These are phyloP conservation scores for Thermothelomyces thermophilus DNA, from an alignment of 2,329 filamentous ascomycete genomes.

Conservation along the genomic window DNA sequence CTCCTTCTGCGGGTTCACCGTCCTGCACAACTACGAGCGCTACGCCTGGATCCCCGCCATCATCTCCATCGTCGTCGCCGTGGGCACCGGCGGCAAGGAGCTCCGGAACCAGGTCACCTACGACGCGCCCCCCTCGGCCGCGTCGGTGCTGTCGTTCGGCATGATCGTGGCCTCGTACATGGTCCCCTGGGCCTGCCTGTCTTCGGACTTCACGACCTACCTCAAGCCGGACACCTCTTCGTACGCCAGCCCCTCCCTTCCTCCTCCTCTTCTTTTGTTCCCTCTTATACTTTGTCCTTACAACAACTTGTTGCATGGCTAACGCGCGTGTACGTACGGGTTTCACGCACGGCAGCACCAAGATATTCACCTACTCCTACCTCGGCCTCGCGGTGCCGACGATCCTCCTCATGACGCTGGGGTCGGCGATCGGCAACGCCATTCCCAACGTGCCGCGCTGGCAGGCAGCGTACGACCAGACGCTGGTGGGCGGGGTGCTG, in stretches of 20 bases:
- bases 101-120: conserved; percentile 43
- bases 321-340: background rate
- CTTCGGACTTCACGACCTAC: conserved; percentile 57
- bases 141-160: conserved; percentile 47
- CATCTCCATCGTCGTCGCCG: conserved; percentile 47
- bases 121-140: conserved; percentile 36
- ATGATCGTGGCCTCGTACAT: conserved; percentile 58
- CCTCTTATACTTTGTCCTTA: too few species aligned
- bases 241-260: conserved; percentile 27
- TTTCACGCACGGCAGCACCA: conserved; percentile 1
- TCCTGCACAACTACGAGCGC: conserved; percentile 52
- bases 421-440: conserved; percentile 57
- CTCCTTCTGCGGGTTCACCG: conserved; percentile 54
- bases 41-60: conserved; percentile 52
- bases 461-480: conserved; percentile 46
- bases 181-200: conserved; percentile 54
- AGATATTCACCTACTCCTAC: conserved; percentile 51
- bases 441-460: conserved; percentile 47
- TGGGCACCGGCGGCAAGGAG: conserved; percentile 46
- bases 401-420: conserved; percentile 54
- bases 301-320: too few species aligned
- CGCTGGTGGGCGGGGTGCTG: conserved; percentile 52
- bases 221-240: conserved; percentile 49
- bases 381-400: conserved; percentile 49
- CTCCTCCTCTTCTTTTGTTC: background rate